Evolutionary conservation across 495 filamentous ascomycete genomes (phyloP), one percentile per base, ranked within the genome.

Genomic region (Bombardia bombarda): DNA sequence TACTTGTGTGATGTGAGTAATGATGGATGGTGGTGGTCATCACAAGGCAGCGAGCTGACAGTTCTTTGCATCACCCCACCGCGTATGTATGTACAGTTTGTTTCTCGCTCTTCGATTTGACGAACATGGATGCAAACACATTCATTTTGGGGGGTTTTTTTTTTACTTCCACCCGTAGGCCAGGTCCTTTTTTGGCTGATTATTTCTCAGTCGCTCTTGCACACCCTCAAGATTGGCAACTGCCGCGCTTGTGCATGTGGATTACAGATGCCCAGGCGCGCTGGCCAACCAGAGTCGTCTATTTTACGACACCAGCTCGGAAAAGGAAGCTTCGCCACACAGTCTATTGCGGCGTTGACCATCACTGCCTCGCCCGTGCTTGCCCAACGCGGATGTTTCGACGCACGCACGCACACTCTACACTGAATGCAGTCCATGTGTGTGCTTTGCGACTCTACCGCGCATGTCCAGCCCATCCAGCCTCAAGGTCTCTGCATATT

Each of bases 241-340:
- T 56, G 46, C 49, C 49, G 49, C 47, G 33, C 31, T 35, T 25
- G 31, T 49, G 49, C 49, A 56, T 49, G 44, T 17, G 19, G 32
- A 37, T 37, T 37, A 37, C 17, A 18, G 9, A 9, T 21, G 17
- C 3, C 17, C 34, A 12, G 3, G 34, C 17, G 12, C 28, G 32
- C 40, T 31, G 25, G 39, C 53, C 51, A 57, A 57, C 45, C 52
- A 51, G 32, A 39, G 14, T 7, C 7, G 38, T 20, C 21, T 25
- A 14, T 34, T 17, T 32, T 5, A 19, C n/a, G 32, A 32, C 32
- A 8, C 42, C 22, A 31, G 13, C 23, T 21, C 43, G 32, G 13
- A 36, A 36, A 17, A 40, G 53, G 36, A 45, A 46, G 50, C 47
- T 54, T 41, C 50, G 54, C 52, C 52, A 53, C 51, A 49, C 16